phyloP scores from a whole-genome alignment of 805 yeast species.

The Monosporozyma aquatica region DNA sequence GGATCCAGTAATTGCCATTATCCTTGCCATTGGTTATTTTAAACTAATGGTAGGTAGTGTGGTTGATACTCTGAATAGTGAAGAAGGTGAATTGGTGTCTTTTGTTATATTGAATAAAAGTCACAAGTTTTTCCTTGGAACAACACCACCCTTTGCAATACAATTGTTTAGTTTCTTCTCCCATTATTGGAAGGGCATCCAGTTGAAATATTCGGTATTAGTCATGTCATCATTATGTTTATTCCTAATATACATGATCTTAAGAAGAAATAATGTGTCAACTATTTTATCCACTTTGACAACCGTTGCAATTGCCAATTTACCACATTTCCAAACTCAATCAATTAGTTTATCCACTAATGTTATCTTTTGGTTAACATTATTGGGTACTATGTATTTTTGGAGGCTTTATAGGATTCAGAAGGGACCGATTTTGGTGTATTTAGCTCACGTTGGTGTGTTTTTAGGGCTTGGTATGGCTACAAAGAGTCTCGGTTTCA shows the following conservation, averaged over 20 bases:
- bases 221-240: constrained; percentile 6
- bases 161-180: constrained; percentile 12
- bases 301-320: constrained; percentile 11
- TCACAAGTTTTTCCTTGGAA: constrained; percentile 12
- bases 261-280: constrained; percentile 30
- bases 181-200: not conserved
- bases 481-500: constrained; percentile 63
- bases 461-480: constrained; percentile 49
- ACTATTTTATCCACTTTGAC: constrained; percentile 33
- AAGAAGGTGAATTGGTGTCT: not conserved
- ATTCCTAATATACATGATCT: constrained; percentile 6
- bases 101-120: constrained; percentile 5
- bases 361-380: constrained; percentile 36
- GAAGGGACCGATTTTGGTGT: constrained; percentile 46
- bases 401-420: constrained; percentile 41
- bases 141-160: constrained; percentile 19
- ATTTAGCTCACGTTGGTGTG: constrained; percentile 40
- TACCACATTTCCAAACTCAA: constrained; percentile 14
- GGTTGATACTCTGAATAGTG: not conserved
- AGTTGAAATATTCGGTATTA: constrained; percentile 7
- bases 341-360: constrained; percentile 26
- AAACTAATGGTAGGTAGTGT: not conserved
- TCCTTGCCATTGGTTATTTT: not conserved
- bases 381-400: constrained; percentile 37
- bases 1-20: constrained; percentile 5